Percentiles rank a stretch among this genome's conserved stretches.
Conservation (phyloP, 129 eudicot species). For the Flaveria trinervia region DNA sequence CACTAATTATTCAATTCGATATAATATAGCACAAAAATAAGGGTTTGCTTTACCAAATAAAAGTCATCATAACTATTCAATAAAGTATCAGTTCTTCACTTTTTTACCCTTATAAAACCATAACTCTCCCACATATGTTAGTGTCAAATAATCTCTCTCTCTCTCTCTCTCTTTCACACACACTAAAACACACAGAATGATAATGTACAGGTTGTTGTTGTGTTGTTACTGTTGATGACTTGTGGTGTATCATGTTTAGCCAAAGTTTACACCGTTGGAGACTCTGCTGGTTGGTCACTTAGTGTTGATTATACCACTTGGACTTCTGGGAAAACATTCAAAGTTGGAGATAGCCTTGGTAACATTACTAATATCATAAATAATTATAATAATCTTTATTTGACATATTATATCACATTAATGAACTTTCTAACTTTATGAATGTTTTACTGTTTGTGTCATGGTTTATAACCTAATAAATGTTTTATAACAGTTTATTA, state of each 20-base stretch:
- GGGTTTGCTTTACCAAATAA: background rate
- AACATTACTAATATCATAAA: background rate
- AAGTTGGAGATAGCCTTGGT: conserved; percentile 66
- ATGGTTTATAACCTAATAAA: too few species aligned
- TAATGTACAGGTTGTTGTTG: background rate
- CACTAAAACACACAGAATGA: conserved; percentile 23
- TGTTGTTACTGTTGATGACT: conserved; percentile 27
- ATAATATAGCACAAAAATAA: too few species aligned
- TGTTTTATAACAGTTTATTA: too few species aligned
- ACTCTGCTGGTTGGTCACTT: conserved; percentile 59
- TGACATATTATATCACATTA: too few species aligned
- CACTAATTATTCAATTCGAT: too few species aligned
- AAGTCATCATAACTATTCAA: background rate
- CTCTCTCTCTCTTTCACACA: background rate
- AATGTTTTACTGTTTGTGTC: too few species aligned
- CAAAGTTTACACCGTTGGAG: conserved; percentile 66
- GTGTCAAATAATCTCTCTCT: background rate
- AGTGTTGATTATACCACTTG: conserved; percentile 59
- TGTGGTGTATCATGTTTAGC: conserved; percentile 32
- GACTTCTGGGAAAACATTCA: conserved; percentile 56
- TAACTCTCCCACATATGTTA: conserved; percentile 13
- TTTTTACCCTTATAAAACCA: conserved; percentile 24
- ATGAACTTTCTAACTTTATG: too few species aligned
- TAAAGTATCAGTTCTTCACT: conserved; percentile 13
- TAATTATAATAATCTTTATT: too few species aligned